Base-by-base conservation (phyloP, 2,329 filamentous ascomycete genomes). In the Fusarium anguioides region DNA sequence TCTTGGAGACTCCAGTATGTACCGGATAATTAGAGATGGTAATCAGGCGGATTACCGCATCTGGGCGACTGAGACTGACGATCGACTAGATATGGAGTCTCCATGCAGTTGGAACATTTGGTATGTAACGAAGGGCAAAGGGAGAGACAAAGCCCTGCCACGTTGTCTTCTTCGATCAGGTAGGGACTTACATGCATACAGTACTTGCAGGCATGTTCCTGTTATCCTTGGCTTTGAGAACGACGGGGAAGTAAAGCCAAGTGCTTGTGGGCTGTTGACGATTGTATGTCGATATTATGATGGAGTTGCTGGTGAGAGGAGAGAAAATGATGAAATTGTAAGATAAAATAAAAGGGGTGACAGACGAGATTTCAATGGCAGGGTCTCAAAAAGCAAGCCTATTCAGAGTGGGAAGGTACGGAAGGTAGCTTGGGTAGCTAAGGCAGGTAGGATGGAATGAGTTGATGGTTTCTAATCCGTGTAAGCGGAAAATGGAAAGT, bases 1-100 rank as follows among this genome's bases (percentile, higher is more conserved):
- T 41, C 35, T 48, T 31, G 24, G 20, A 61, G 44, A 29, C 27
- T 68, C 60, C 60, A 42, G 63, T 58, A 45, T 58, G 63, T 58
- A 45, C 60, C 63, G 69, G 71, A 58, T 71, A 68, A 63, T 69
- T 58, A 54, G 54, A 68, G 60, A 70, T 66, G 58, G 50, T 44
- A 53, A 60, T 60, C 64, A 66, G 62, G 62, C 47, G 53, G 50
- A 51, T 23, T 50, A 41, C 47, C 24, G 24, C 46, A 42, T 35
- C 27, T 39, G 24, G 47, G 35, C 47, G 47, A 24, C 18, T 37
- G 47, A 48, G 55, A 36, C 50, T 48, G 48, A 46, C 64, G 66
- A 72, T 72, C 63, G 62, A 46, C 40, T 46, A 33, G 15, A 5
- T 33, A 71, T 55, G 51, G 44, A 36, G 50, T 36, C 33, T 31